Conservation (phyloP, 148 eudicot genomes). For the Drosera capensis region DNA sequence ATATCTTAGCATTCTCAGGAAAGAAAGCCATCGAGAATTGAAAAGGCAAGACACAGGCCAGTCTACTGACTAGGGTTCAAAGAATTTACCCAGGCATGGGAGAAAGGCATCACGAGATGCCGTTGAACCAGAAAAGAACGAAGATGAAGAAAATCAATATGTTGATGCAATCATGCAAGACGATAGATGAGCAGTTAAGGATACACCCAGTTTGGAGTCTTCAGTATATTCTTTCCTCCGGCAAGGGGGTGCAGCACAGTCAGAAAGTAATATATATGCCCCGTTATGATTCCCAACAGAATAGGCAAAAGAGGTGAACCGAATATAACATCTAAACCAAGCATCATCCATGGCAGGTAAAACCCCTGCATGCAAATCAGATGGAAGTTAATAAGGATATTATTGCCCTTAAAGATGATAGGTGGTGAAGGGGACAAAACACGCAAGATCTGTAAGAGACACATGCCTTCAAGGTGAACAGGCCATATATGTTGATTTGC, state of each 20-base stretch:
- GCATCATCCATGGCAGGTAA: constrained; percentile 97
- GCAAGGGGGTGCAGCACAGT: constrained; percentile 95
- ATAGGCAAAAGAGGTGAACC: constrained; percentile 68
- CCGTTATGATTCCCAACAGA: constrained; percentile 83
- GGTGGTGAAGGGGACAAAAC: not conserved
- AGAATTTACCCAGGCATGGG: no score
- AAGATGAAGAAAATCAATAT: not conserved
- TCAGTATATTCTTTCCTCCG: constrained; percentile 64
- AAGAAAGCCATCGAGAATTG: no score
- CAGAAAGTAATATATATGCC: constrained; percentile 88
- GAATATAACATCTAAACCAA: constrained; percentile 84
- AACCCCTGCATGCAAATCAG: constrained; percentile 58
- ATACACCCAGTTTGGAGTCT: constrained; percentile 90
- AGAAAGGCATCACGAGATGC: no score
- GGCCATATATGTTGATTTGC: constrained; percentile 74
- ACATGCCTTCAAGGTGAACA: constrained; percentile 65
- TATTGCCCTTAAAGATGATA: not conserved
- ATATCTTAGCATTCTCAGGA: no score
- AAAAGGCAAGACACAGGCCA: no score
- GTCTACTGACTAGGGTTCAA: no score
- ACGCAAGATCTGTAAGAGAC: not conserved
- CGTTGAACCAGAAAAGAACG: not conserved
- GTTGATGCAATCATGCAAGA: not conserved
- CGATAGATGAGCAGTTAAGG: constrained; percentile 20
- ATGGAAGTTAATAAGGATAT: not conserved